phyloP scores from a whole-genome alignment of 306 rosid genomes.

The Trifolium fragiferum region DNA sequence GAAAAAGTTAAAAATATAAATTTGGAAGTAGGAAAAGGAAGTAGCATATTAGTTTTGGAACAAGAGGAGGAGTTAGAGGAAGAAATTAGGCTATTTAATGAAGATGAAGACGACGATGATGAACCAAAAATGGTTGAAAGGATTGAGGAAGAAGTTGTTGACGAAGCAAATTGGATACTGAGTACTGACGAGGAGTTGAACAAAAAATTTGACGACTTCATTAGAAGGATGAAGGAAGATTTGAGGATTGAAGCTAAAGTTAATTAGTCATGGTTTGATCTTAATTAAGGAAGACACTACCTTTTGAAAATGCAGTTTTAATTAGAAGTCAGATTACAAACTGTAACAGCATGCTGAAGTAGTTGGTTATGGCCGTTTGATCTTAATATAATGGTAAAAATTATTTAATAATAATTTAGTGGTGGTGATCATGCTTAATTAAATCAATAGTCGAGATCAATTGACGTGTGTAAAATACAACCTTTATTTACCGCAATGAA shows the following conservation, averaged over 20 bases:
- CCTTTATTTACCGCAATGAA: too few species aligned
- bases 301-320: background rate
- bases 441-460: too few species aligned
- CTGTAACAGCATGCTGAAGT: too few species aligned
- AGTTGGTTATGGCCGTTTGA: too few species aligned
- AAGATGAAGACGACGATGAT: slow-evolving; percentile 26
- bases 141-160: slow-evolving; percentile 40
- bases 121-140: slow-evolving; percentile 22
- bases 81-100: slow-evolving; percentile 22
- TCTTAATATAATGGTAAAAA: too few species aligned
- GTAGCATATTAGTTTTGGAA: background rate
- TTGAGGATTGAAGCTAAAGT: slow-evolving; percentile 64
- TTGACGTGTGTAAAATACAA: too few species aligned
- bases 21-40: slow-evolving; percentile 36
- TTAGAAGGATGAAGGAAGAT: slow-evolving; percentile 73
- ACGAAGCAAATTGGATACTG: slow-evolving; percentile 49
- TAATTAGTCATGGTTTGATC: slow-evolving; percentile 55
- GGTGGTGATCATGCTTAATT: too few species aligned
- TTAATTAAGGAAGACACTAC: background rate
- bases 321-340: too few species aligned
- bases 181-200: slow-evolving; percentile 69
- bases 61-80: slow-evolving; percentile 38
- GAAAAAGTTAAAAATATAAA: slow-evolving; percentile 20
- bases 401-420: too few species aligned
- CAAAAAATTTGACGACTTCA: slow-evolving; percentile 83